Percentiles rank a stretch among this genome's conserved stretches.
These are phyloP conservation scores for Tolypocladium amazonense DNA, from an alignment of 2,329 filamentous ascomycete species.

Conservation along the genomic window DNA sequence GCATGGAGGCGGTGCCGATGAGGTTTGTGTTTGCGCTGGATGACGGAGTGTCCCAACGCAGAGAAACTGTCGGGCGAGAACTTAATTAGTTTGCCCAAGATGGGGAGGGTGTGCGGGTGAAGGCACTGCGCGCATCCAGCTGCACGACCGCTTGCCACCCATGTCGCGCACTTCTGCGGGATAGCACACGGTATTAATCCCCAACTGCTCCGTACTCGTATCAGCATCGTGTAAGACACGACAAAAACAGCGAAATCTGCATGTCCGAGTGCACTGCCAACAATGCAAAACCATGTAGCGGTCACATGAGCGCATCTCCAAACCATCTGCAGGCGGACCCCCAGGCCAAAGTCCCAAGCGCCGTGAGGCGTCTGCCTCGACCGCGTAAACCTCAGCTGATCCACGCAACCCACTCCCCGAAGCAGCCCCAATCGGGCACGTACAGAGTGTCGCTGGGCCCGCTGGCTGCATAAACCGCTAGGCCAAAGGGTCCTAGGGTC, in stretches of 20 bases:
- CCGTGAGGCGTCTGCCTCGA: not conserved
- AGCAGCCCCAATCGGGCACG: not conserved
- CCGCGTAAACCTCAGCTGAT: not conserved
- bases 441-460: too few relatives aligned
- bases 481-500: not conserved
- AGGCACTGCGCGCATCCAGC: not conserved
- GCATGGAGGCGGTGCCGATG: not conserved
- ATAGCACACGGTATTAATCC: not conserved
- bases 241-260: not conserved
- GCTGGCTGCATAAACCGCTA: too few relatives aligned
- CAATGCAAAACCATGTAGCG: too few relatives aligned
- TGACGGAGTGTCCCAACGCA: not conserved
- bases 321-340: not conserved
- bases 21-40: not conserved
- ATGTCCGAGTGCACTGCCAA: not conserved
- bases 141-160: not conserved
- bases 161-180: not conserved
- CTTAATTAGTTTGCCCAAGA: not conserved
- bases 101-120: not conserved
- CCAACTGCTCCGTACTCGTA: too few relatives aligned
- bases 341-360: not conserved
- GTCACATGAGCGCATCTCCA: not conserved
- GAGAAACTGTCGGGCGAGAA: not conserved
- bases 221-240: not conserved
- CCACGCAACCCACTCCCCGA: not conserved